Evolutionary conservation across 495 filamentous ascomycete species (phyloP), one percentile per base, ranked within the genome.

Genomic region (Bacidia rubella): DNA sequence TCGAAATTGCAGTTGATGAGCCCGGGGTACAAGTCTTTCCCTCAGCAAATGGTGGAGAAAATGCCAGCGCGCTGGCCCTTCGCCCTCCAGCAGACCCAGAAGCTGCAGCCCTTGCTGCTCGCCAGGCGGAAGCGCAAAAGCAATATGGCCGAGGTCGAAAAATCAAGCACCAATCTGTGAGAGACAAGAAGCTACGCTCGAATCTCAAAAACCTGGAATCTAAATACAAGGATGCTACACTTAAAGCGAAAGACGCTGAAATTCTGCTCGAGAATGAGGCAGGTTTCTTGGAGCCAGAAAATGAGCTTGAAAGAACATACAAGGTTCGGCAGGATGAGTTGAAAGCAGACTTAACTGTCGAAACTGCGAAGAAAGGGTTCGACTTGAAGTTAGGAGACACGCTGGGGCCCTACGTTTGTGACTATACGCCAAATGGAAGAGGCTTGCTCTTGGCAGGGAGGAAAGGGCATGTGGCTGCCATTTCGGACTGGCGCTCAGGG

Each of bases 401-500:
- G 4, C 69, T 95, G 45, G 92, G 92, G 2, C 92, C 90, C 24
- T 98, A 98, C 57, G 70, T 78, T 5, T 78, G 74, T 55, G 89
- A 95, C 47, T 98, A 94, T 65, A 87, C 86, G 10, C 74, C 87
- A 27, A 96, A 94, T 62, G 92, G 92, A 17, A 77, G 85, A 52
- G 78, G 89, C 56, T 67, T 98, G 24, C 68, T 98, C 35, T 67
- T 98, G 45, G 89, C 84, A 49, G 90, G 92, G 24, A 71, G 87
- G 48, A 95, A 94, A 68, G 92, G 92, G 15, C 92, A 98, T 82
- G 72, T 98, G 60, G 90, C 92, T 53, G 89, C 85, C 1, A 92
- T 96, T 79, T 22, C 47, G 4, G 90, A 98, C 68, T 98, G 92
- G 92, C 76, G 92, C 54, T 80, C 84, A 53, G 93, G 89, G 11